phyloP scores from a whole-genome alignment of 257 asterid species.

The Rhazya stricta region DNA sequence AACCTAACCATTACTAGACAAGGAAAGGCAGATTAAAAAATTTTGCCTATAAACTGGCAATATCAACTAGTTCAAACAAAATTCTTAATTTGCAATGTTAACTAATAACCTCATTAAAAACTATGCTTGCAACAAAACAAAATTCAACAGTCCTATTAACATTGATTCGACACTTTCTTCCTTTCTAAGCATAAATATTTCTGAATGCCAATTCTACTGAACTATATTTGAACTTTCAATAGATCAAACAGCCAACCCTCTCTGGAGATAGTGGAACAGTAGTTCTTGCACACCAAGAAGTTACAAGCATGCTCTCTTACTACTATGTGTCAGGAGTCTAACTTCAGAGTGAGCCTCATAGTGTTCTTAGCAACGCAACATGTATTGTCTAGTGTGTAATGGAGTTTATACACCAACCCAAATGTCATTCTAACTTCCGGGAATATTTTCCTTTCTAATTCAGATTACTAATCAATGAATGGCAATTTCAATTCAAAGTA shows the following conservation, averaged over 20 bases:
- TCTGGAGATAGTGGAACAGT: neutral
- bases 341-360: neutral
- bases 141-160: neutral
- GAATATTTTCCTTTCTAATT: neutral
- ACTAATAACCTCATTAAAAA: neutral
- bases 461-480: neutral
- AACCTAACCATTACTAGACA: neutral
- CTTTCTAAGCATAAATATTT: neutral
- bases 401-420: neutral
- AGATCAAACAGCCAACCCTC: neutral
- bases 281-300: neutral
- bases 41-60: neutral
- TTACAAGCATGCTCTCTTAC: neutral
- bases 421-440: conserved; percentile 2
- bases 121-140: neutral
- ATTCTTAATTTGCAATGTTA: neutral
- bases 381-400: neutral
- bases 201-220: neutral
- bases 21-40: neutral
- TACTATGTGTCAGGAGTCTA: neutral
- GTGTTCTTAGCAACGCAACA: neutral
- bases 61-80: neutral
- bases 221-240: neutral
- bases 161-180: too few relatives aligned
- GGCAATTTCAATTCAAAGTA: conserved; percentile 4